These are phyloP conservation scores for Rhodotorula sp. DNA, from an alignment of 1,284 basidiomycete genomes.

Conservation along the genomic window DNA sequence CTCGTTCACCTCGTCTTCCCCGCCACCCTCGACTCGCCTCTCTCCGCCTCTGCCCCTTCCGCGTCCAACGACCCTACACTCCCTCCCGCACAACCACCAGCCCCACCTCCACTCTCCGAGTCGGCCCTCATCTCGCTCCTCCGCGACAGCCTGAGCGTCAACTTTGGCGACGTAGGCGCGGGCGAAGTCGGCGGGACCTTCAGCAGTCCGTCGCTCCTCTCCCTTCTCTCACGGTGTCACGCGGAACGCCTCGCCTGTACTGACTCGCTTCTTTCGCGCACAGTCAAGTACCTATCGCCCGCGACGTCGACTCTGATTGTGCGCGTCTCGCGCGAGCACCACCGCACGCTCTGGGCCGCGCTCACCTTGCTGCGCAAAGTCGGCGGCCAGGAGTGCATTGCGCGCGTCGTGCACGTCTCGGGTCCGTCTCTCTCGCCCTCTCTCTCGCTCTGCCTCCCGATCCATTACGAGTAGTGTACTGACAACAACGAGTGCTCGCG, in stretches of 20 bases:
- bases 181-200: conserved; percentile 44
- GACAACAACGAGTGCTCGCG: background rate
- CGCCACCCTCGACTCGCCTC: background rate
- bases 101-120: conserved; percentile 32
- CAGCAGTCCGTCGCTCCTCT: conserved; percentile 34
- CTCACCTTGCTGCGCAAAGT: conserved; percentile 42
- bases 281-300: conserved; percentile 47
- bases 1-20: conserved; percentile 44
- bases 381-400: conserved; percentile 36
- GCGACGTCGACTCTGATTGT: conserved; percentile 42
- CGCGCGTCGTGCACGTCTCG: conserved; percentile 43
- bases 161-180: conserved; percentile 46
- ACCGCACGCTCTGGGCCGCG: conserved; percentile 42
- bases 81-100: background rate
- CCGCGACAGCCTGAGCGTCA: conserved; percentile 41
- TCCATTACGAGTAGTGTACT: accelerated
- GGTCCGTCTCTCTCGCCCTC: conserved; percentile 23
- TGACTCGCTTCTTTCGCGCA: background rate
- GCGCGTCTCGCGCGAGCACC: conserved; percentile 41
- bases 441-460: background rate
- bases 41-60: background rate
- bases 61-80: background rate
- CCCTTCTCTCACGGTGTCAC: background rate
- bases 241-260: background rate
- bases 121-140: conserved; percentile 35